Evolutionary conservation across 306 rosid genomes (phyloP).

Genomic region (Betula pendula): DNA sequence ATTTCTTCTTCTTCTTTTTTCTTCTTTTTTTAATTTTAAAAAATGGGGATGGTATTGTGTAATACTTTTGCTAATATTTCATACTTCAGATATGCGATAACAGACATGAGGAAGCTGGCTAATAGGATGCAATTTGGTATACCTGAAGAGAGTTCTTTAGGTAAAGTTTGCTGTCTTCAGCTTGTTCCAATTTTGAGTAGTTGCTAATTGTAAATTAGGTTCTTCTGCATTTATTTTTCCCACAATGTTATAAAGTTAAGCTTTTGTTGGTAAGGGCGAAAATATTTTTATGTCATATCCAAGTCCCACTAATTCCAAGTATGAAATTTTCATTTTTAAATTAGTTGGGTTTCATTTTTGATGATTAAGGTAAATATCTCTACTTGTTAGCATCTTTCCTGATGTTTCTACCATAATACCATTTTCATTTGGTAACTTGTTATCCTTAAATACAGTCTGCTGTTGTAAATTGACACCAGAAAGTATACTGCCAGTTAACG

Average conservation of each 20-base stretch:
- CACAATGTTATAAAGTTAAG: background rate
- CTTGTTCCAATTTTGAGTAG: slow-evolving; percentile 1
- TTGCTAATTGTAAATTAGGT: background rate
- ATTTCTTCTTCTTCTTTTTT: background rate
- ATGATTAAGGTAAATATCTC: background rate
- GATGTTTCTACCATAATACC: background rate
- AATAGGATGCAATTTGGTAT: slow-evolving; percentile 92
- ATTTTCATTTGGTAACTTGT: background rate
- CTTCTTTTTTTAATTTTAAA: background rate
- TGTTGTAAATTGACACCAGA: background rate
- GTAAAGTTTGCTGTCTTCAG: slow-evolving; percentile 37
- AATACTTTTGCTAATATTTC: slow-evolving; percentile 22
- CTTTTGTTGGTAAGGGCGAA: background rate
- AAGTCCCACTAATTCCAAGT: background rate
- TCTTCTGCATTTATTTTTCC: background rate
- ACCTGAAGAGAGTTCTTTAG: slow-evolving; percentile 96
- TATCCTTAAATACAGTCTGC: background rate
- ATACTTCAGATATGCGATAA: slow-evolving; percentile 69
- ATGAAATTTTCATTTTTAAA: background rate
- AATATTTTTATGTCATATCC: background rate
- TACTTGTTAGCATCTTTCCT: background rate
- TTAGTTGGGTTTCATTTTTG: background rate
- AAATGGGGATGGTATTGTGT: background rate
- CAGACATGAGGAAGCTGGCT: slow-evolving; percentile 95
- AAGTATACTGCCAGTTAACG: background rate